Base-by-base conservation (phyloP, 78 protist genomes). In the Capsaspora owczarzaki region DNA sequence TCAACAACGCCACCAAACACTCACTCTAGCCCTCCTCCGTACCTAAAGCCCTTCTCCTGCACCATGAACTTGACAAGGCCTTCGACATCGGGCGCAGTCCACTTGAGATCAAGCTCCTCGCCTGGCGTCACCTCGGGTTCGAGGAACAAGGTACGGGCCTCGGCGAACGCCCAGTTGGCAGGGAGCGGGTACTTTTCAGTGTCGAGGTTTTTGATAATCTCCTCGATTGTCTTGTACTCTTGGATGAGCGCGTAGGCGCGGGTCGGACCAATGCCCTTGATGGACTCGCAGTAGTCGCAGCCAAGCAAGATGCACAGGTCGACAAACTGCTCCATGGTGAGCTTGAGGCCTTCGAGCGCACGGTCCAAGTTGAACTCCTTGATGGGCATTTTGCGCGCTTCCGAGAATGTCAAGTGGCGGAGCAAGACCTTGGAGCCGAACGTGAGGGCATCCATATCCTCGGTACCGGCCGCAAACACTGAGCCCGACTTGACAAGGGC, bases 391-490 rank as follows among this genome's bases (percentile, higher is more conserved):
- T 96, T 95, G 60, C 84, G 80, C 31, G 89, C 91, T 29, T 94
- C 97, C n/a, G 93, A 61, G 53, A 76, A 78, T 3, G 90, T 87
- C 38, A 98, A 71, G 71, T 93, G 78, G 49, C 98, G 87, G 1
- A 91, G 81, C 41, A 95, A 78, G 22, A 78, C 76, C 35, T 10
- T 29, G 12, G 91, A 43, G 14, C 98, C 99, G 0, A 96, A 91
- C 8, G 99, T 94, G 10, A 98, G 89, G 31, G 98, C 76, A 83
- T 98, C 99, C 98, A 94, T 95, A 61, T 98, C 99, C 51, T 98
- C 99, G 14, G 99, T 87, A 19, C 87, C 99, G 2, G 93, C 85
- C 0, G 94, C 98, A 79, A 51, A 95, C 31, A 90, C 94, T 20
- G 49, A 40, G 14, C 93, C 95, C 23, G 22, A 69, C 51, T 82